Evolutionary conservation across 768 basidiomycete genomes (phyloP).

Genomic region (Tubosaeta brunneosetosa): DNA sequence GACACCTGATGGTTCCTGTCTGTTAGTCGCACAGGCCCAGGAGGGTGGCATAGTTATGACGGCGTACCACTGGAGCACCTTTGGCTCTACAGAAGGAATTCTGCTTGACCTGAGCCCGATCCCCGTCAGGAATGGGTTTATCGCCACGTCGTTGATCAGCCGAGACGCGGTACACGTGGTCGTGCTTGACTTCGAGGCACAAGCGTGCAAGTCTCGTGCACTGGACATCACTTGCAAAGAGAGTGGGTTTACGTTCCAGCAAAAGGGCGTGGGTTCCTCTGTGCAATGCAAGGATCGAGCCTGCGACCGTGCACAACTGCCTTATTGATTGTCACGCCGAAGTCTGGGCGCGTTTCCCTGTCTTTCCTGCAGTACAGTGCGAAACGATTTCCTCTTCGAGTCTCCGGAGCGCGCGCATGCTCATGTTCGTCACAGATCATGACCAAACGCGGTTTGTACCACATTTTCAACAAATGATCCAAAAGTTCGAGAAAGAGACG

Average conservation of each 20-base stretch:
- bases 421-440: constrained; percentile 43
- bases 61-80: constrained; percentile 53
- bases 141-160: constrained; percentile 43
- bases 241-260: constrained; percentile 53
- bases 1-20: constrained; percentile 52
- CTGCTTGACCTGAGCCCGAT: constrained; percentile 29
- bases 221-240: constrained; percentile 51
- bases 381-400: constrained; percentile 37
- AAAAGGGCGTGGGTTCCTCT: constrained; percentile 29
- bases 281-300: neutral
- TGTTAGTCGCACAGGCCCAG: constrained; percentile 33
- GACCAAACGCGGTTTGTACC: constrained; percentile 32
- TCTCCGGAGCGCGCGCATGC: constrained; percentile 29
- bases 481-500: constrained; percentile 43
- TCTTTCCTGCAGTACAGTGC: constrained; percentile 47
- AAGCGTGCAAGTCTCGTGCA: constrained; percentile 37
- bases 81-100: constrained; percentile 49
- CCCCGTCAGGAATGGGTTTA: constrained; percentile 17
- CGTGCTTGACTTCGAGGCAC: constrained; percentile 31
- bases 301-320: constrained; percentile 40
- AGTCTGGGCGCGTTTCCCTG: constrained; percentile 59
- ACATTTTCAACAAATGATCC: constrained; percentile 45
- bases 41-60: constrained; percentile 1
- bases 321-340: constrained; percentile 52
- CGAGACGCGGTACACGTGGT: constrained; percentile 42